A percentile compares a stretch with the other conserved stretches of the same genome.
phyloP scores from a whole-genome alignment of 192 early-diverging fungal genomes.

The Backusella mclennaniae region DNA sequence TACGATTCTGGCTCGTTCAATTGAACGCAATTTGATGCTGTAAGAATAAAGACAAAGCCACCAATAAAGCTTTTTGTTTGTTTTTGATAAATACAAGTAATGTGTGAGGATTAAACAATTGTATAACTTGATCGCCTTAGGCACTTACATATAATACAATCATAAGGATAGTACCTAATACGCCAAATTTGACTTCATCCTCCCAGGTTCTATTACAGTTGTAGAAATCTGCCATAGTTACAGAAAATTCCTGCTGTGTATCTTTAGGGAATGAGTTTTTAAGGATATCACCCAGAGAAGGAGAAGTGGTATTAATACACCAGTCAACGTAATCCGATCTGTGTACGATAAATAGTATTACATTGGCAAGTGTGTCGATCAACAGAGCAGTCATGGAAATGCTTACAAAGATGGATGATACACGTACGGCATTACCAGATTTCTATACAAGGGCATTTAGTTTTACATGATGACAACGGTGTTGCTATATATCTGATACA shows the following conservation, averaged over 20 bases:
- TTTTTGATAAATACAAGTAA: background rate
- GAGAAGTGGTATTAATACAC: constrained; percentile 13
- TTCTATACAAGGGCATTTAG: constrained; percentile 8
- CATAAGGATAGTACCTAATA: constrained; percentile 26
- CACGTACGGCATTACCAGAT: constrained; percentile 10
- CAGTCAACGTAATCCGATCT: constrained; percentile 7
- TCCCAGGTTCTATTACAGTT: constrained; percentile 37
- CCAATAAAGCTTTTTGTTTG: constrained; percentile 7
- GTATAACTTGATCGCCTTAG: background rate
- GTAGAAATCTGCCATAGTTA: constrained; percentile 29
- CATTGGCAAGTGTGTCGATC: constrained; percentile 24
- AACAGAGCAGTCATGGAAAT: constrained; percentile 8
- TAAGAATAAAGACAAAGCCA: constrained; percentile 13
- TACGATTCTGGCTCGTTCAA: background rate
- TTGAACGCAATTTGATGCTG: constrained; percentile 3
- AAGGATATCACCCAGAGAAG: background rate
- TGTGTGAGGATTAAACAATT: background rate
- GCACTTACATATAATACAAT: constrained; percentile 34
- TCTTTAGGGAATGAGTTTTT: background rate
- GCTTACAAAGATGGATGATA: constrained; percentile 6
- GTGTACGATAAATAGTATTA: constrained; percentile 27
- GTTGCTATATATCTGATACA: background rate
- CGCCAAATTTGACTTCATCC: constrained; percentile 34
- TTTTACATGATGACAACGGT: background rate
- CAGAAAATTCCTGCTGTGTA: background rate